phyloP scores from a whole-genome alignment of 768 basidiomycete genomes.

The Phanerochaete sordida region DNA sequence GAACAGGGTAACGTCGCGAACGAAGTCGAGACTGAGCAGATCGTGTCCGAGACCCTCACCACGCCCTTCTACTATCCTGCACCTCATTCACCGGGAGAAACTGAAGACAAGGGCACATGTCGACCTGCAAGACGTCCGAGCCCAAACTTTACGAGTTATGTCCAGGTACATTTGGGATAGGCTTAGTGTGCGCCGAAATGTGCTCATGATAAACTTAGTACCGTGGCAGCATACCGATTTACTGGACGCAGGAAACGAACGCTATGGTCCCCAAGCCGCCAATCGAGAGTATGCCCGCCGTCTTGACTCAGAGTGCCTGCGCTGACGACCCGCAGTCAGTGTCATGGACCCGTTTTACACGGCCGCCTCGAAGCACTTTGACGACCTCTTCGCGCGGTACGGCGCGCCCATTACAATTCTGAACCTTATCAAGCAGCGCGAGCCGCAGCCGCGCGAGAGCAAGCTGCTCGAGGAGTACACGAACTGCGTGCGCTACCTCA shows the following conservation, averaged over 20 bases:
- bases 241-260: constrained; percentile 93
- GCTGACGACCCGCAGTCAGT: constrained; percentile 51
- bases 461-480: constrained; percentile 90
- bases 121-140: constrained; percentile 48
- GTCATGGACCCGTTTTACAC: constrained; percentile 94
- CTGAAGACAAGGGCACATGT: neutral
- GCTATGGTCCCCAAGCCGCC: constrained; percentile 92
- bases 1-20: constrained; percentile 93
- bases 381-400: constrained; percentile 85
- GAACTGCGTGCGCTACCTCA: constrained; percentile 88
- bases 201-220: constrained; percentile 45
- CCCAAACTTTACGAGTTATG: constrained; percentile 92
- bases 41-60: constrained; percentile 85
- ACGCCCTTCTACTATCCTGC: constrained; percentile 84
- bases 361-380: constrained; percentile 90
- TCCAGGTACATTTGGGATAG: constrained; percentile 56
- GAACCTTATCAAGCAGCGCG: constrained; percentile 89
- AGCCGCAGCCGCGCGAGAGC: constrained; percentile 78
- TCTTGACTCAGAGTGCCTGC: neutral
- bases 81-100: neutral
- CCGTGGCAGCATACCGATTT: constrained; percentile 92
- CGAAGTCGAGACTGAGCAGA: constrained; percentile 98
- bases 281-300: constrained; percentile 74
- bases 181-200: neutral
- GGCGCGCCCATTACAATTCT: constrained; percentile 87